Conservation (phyloP, 768 basidiomycete species). For the Tricholoma flavovirens region DNA sequence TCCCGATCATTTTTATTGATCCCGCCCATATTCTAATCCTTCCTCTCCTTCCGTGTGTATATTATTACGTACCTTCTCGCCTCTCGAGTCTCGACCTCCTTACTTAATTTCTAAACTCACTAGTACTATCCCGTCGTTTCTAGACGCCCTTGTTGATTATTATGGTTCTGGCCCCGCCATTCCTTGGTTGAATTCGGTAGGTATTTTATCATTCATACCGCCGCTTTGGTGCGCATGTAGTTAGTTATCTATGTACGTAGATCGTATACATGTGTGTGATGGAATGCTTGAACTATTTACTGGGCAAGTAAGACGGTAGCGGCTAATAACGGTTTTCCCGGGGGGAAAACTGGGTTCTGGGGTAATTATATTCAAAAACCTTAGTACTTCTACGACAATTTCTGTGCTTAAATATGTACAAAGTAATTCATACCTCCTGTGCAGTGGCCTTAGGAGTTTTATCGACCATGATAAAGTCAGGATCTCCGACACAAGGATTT, state of each 20-base stretch:
- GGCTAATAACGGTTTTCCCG: too few relatives aligned
- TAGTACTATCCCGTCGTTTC: not conserved
- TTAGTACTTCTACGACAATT: too few relatives aligned
- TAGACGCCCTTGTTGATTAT: not conserved
- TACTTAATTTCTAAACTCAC: not conserved
- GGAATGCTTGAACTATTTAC: not conserved
- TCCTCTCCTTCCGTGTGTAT: not conserved
- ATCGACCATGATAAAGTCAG: not conserved
- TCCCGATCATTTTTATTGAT: not conserved
- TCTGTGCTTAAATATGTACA: too few relatives aligned
- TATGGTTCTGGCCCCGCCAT: not conserved
- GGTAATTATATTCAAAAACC: too few relatives aligned
- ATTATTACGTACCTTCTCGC: not conserved
- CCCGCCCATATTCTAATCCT: not conserved
- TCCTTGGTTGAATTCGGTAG: not conserved
- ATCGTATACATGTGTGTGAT: not conserved
- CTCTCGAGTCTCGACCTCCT: not conserved
- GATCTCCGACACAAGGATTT: not conserved
- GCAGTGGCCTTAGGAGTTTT: not conserved
- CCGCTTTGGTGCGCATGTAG: not conserved
- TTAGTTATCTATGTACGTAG: slow-evolving; percentile 1
- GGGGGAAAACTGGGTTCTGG: too few relatives aligned
- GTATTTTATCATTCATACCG: not conserved
- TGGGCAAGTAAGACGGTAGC: too few relatives aligned
- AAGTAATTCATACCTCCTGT: too few relatives aligned